phyloP scores from a whole-genome alignment of 2,329 filamentous ascomycete genomes.

The Amesomyces nigricolor region DNA sequence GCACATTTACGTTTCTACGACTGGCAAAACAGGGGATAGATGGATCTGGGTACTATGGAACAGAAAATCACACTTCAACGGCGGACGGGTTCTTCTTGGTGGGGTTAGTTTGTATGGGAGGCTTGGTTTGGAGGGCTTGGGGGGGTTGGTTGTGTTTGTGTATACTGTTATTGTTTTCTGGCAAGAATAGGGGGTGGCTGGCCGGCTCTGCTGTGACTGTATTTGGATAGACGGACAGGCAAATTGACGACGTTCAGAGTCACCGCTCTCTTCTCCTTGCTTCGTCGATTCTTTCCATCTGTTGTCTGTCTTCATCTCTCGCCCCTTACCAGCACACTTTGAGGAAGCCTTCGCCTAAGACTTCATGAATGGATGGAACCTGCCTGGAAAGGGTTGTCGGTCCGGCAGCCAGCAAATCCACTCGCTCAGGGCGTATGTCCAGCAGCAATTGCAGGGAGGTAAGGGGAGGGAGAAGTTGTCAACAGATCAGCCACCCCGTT shows the following conservation, averaged over 20 bases:
- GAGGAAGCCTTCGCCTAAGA: background rate
- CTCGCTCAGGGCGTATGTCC: background rate
- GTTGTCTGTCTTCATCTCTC: background rate
- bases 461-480: background rate
- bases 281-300: no score
- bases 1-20: constrained; percentile 6
- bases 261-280: background rate
- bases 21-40: constrained; percentile 1
- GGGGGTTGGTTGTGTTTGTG: background rate
- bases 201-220: background rate
- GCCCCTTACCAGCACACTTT: background rate
- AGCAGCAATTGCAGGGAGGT: background rate
- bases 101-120: constrained; percentile 3
- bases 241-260: background rate
- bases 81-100: background rate
- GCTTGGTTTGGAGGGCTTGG: background rate
- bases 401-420: background rate
- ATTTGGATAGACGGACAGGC: constrained; percentile 4
- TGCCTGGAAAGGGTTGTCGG: constrained; percentile 1
- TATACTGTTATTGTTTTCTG: background rate
- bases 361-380: background rate
- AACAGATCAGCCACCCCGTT: constrained; percentile 1
- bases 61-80: constrained; percentile 5
- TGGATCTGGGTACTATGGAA: background rate
- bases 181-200: background rate